A percentile compares a stretch with the other conserved stretches of the same genome.
phyloP scores from a whole-genome alignment of 2,329 filamentous ascomycete genomes.

The Botrytis squamosa region DNA sequence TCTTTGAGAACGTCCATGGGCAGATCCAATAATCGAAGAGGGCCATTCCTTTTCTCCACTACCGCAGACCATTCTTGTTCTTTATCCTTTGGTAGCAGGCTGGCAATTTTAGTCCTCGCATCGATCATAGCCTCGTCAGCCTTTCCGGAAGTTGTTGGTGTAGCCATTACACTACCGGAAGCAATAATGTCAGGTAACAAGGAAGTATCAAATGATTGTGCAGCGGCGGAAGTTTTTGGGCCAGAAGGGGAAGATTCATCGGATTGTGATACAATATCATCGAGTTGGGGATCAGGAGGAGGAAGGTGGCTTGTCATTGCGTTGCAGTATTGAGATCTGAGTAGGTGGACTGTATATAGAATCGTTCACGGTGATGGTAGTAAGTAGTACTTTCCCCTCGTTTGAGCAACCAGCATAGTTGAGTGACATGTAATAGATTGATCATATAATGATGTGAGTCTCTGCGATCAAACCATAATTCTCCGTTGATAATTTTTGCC shows the following conservation, averaged over 20 bases:
- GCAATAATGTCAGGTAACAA: constrained; percentile 27
- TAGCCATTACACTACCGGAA: constrained; percentile 20
- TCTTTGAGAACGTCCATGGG: constrained; percentile 76
- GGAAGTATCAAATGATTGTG: constrained; percentile 30
- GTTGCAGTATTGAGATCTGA: background rate
- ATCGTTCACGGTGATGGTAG: constrained; percentile 21
- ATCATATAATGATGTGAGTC: background rate
- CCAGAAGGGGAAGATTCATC: constrained; percentile 33
- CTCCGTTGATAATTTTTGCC: background rate
- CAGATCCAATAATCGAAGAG: constrained; percentile 68
- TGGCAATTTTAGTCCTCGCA: constrained; percentile 41
- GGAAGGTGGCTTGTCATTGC: constrained; percentile 34
- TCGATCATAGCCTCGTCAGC: constrained; percentile 30
- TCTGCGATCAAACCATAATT: background rate
- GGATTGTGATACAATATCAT: constrained; percentile 35
- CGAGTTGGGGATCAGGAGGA: constrained; percentile 32
- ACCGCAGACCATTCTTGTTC: constrained; percentile 66
- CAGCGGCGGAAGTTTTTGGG: constrained; percentile 37
- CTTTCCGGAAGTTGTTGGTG: constrained; percentile 26
- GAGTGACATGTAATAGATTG: background rate
- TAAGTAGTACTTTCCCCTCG: constrained; percentile 27
- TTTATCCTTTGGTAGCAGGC: constrained; percentile 53
- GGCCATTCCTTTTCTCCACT: constrained; percentile 53
- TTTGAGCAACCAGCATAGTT: constrained; percentile 29
- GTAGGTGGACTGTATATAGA: background rate